Conservation (phyloP, 306 rosid species). For the Senna tora region DNA sequence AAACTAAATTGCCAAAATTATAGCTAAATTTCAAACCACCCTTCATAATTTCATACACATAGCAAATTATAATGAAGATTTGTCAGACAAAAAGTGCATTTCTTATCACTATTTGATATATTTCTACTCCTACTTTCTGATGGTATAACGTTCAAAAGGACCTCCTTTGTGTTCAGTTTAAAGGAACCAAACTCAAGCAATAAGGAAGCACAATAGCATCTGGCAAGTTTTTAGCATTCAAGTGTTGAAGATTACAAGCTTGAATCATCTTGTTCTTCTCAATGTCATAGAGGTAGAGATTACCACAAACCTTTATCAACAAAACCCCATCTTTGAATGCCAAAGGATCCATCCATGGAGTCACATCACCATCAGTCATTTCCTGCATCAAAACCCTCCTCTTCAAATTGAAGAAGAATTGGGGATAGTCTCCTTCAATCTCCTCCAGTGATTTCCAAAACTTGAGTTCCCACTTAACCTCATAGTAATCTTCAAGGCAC, state of each 20-base stretch:
- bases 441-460: conserved; percentile 43
- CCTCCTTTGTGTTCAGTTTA: conserved; percentile 33
- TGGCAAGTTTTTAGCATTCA: conserved; percentile 42
- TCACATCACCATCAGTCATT: neutral
- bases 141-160: neutral
- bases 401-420: conserved; percentile 42
- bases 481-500: conserved; percentile 62
- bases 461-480: conserved; percentile 50
- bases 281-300: conserved; percentile 46
- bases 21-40: no score
- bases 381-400: conserved; percentile 32
- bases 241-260: conserved; percentile 43
- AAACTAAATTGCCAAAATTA: no score
- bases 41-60: no score
- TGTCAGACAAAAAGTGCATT: no score
- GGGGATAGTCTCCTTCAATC: conserved; percentile 53
- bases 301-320: conserved; percentile 48
- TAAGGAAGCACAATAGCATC: conserved; percentile 52
- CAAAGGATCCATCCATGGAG: conserved; percentile 59
- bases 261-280: conserved; percentile 35
- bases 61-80: no score
- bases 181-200: conserved; percentile 56
- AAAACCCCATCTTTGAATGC: conserved; percentile 57
- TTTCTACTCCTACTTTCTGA: neutral
- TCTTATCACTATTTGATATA: neutral